A percentile compares a stretch with the other conserved stretches of the same genome.
Conservation (phyloP, 2,329 filamentous ascomycete species). For the Rachicladosporium sp. region DNA sequence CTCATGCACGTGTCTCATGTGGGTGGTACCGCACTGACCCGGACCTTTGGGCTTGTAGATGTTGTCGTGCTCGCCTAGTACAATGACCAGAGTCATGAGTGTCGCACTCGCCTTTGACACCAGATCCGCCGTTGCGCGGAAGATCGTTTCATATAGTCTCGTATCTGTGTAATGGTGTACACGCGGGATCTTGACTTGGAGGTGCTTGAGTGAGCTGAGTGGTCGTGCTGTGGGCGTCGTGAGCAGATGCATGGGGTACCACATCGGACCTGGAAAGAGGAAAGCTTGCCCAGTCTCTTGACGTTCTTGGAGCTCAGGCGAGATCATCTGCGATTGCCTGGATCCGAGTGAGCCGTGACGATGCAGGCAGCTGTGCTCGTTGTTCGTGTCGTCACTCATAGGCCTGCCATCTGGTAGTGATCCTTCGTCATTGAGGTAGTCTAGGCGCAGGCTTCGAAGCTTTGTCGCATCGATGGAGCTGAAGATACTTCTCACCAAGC, state of each 20-base stretch:
- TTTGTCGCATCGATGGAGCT: conserved; percentile 2
- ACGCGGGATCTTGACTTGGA: conserved; percentile 3
- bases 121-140: conserved; percentile 3
- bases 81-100: conserved; percentile 77
- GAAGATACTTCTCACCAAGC: conserved; percentile 6
- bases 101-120: conserved; percentile 1
- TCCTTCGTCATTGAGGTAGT: conserved; percentile 7
- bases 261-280: conserved; percentile 8
- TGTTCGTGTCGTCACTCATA: background rate
- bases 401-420: conserved; percentile 3
- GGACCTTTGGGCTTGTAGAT: background rate
- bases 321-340: background rate
- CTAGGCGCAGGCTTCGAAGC: conserved; percentile 5
- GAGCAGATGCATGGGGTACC: conserved; percentile 6
- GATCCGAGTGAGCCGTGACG: no score
- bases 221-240: background rate
- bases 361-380: background rate
- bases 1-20: background rate
- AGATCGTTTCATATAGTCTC: conserved; percentile 5
- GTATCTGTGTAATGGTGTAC: conserved; percentile 2
- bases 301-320: conserved; percentile 3
- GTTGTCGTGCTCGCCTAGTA: conserved; percentile 66
- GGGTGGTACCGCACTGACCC: background rate
- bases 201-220: conserved; percentile 4
- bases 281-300: conserved; percentile 6